A percentile compares a stretch with the other conserved stretches of the same genome.
Conservation (phyloP, 169 alveolate species). For the Plasmodium adleri region DNA sequence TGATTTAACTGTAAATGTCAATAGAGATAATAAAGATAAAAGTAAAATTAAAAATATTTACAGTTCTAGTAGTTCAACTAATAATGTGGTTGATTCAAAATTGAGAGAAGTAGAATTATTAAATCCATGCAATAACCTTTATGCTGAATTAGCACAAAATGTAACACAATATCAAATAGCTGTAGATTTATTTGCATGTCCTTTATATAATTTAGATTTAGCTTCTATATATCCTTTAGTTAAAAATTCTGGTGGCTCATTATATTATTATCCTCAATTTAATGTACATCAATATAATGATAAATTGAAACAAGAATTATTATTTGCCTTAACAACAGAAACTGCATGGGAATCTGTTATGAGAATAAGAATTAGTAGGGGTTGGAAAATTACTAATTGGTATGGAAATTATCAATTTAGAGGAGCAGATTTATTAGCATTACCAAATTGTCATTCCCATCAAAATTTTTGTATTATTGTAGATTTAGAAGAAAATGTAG, state of each 20-base stretch:
- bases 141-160: constrained; percentile 80
- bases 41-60: constrained; percentile 71
- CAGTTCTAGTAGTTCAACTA: constrained; percentile 50
- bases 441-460: constrained; percentile 93
- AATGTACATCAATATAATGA: constrained; percentile 79
- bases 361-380: constrained; percentile 95
- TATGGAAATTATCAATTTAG: constrained; percentile 95
- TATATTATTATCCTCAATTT: constrained; percentile 79
- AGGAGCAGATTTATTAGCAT: constrained; percentile 92
- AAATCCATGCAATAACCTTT: constrained; percentile 79
- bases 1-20: constrained; percentile 86
- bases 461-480: constrained; percentile 91
- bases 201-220: constrained; percentile 66
- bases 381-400: constrained; percentile 94
- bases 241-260: constrained; percentile 70
- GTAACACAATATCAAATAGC: constrained; percentile 86
- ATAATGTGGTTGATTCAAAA: constrained; percentile 72
- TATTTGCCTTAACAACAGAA: constrained; percentile 89
- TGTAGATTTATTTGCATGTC: constrained; percentile 81
- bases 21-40: constrained; percentile 79
- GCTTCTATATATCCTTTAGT: constrained; percentile 62
- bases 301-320: constrained; percentile 89
- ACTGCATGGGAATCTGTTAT: constrained; percentile 98
- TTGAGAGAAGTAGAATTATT: constrained; percentile 83
- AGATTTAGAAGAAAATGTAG: constrained; percentile 88